Evolutionary conservation across 306 rosid species (phyloP), one percentile per base, ranked within the genome.

Genomic region (Herpetospermum pedunculosum): DNA sequence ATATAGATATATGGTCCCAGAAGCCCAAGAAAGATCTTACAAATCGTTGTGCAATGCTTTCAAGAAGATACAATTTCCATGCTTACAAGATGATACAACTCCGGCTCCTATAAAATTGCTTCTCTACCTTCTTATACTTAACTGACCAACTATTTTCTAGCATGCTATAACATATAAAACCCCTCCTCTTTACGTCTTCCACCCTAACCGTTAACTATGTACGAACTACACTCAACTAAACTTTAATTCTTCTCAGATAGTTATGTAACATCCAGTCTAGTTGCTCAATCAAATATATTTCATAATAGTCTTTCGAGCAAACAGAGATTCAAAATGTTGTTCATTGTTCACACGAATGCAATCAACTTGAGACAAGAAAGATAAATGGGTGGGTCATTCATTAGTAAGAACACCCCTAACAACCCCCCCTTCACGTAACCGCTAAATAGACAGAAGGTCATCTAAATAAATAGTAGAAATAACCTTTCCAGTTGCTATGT

Each of bases 401-500:
- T 13, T 2, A 13, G 37, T 16, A 65, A 65, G 49, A 67, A 41
- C 49, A 2, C 2, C 52, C 73, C 73, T 0, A 58, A 21, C 72
- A 65, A 23, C 12, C 49, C 49, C 49, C 49, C 35, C 0, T 67
- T 6, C 2, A 28, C 38, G 3, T 29, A 55, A 57, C 70, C n/a
- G 21, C 49, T 13, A 67, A 38, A 10, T 25, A 13, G 13, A 12
- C 21, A 65, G 52, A 67, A 67, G 52, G 15, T 26, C 67, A 37
- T 29, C 23, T n/a, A 80, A 44, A 40, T 25, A 46, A 43, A 68
- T 68, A 4, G 54, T 63, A 75, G 68, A 16, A 16, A 77, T 79
- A 74, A 94, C 99, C 88, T 54, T 89, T 80, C 97, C 99, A 0
- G 90, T 86, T 29, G 84, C 47, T 71, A 94, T 86, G 50, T 91